Evolutionary conservation across 495 filamentous ascomycete species (phyloP).

Genomic region (Neurospora tetraspora): DNA sequence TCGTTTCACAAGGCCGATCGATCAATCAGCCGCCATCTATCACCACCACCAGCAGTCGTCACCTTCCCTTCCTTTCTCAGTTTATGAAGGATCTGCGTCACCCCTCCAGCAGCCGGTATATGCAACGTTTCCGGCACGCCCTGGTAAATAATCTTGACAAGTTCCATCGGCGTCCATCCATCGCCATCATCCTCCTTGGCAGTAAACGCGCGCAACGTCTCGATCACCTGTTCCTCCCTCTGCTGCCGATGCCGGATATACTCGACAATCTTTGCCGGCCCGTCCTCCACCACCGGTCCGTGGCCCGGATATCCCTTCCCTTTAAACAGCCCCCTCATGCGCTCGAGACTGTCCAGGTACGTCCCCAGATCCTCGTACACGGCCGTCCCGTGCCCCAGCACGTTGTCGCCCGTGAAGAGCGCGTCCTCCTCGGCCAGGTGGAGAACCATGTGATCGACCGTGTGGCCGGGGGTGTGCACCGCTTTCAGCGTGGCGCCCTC

Average conservation of each 20-base stretch:
- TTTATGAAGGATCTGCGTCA: conserved; percentile 60
- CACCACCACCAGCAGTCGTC: conserved; percentile 27
- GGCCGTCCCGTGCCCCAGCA: conserved; percentile 85
- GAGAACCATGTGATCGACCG: conserved; percentile 74
- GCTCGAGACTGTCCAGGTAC: conserved; percentile 64
- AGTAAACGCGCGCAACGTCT: conserved; percentile 42
- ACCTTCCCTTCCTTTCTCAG: conserved; percentile 57
- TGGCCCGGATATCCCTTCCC: conserved; percentile 86
- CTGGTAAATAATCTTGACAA: conserved; percentile 78
- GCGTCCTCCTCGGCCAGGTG: conserved; percentile 66
- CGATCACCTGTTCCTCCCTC: conserved; percentile 73
- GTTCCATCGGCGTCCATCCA: conserved; percentile 60
- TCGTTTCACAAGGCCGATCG: conserved; percentile 34
- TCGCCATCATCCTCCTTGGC: conserved; percentile 37
- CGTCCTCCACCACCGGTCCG: conserved; percentile 63
- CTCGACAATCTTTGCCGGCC: conserved; percentile 54
- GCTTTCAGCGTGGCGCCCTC: conserved; percentile 71
- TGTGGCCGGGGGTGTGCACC: conserved; percentile 75
- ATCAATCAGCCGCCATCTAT: conserved; percentile 43
- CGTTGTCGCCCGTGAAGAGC: conserved; percentile 91
- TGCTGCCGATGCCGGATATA: conserved; percentile 74
- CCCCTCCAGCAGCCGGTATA: conserved; percentile 57
- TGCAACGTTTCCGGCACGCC: conserved; percentile 69
- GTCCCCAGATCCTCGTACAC: conserved; percentile 75
- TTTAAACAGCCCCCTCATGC: conserved; percentile 53